Percentiles rank a stretch among this genome's conserved stretches.
Evolutionary conservation across 345 rosid species (phyloP).

Genomic region (Eucalyptus paniculata): DNA sequence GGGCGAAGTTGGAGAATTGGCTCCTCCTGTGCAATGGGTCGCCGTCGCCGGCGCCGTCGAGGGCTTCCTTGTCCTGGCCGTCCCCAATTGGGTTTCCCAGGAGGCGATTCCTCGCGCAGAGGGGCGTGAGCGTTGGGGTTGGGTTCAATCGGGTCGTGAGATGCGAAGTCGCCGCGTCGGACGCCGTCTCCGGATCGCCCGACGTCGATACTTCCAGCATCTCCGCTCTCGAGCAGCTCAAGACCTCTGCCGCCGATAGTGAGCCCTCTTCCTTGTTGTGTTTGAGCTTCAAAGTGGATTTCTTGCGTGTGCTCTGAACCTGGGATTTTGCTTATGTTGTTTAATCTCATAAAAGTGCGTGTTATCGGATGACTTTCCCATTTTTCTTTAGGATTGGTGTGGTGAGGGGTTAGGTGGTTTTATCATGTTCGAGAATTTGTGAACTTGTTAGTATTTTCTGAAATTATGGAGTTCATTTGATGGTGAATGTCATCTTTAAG

Average conservation of each 20-base stretch:
- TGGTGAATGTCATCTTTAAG: not conserved
- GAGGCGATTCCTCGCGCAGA: not conserved
- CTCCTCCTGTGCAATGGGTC: not conserved
- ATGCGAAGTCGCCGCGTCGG: not conserved
- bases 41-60: not conserved
- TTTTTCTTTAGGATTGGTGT: not conserved
- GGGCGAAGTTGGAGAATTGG: slow-evolving; percentile 2
- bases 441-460: not conserved
- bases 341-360: not conserved
- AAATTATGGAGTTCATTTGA: not conserved
- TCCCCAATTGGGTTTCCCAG: not conserved
- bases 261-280: not conserved
- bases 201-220: slow-evolving; percentile 19
- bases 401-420: not conserved
- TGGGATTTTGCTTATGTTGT: not conserved
- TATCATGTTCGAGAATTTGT: not conserved
- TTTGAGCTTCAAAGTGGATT: not conserved
- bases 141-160: not conserved
- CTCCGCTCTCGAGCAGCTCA: slow-evolving; percentile 43
- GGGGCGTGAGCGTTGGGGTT: not conserved
- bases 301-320: not conserved
- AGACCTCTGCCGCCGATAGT: slow-evolving; percentile 1
- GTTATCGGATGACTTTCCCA: not conserved
- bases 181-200: not conserved
- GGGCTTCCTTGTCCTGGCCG: not conserved